Conservation (phyloP, 805 yeast species). For the Ogataea minuta region DNA sequence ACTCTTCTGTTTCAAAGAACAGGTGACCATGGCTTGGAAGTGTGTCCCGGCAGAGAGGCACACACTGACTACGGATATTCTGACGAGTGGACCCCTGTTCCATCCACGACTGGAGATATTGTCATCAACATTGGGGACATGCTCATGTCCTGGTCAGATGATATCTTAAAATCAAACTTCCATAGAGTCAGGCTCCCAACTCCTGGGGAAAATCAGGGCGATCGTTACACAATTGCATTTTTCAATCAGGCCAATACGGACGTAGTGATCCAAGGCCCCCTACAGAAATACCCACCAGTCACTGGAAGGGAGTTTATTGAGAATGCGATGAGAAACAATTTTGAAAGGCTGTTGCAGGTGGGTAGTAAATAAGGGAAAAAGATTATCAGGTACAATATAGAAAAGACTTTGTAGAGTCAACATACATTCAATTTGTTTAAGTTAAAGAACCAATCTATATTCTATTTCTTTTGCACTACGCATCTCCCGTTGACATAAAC, state of each 20-base stretch:
- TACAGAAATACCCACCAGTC: constrained; percentile 27
- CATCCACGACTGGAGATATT: constrained; percentile 34
- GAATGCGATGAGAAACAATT: constrained; percentile 36
- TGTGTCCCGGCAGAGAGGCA: constrained; percentile 38
- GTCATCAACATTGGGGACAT: constrained; percentile 39
- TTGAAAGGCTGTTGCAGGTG: constrained; percentile 15
- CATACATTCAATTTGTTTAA: no score
- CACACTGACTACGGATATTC: constrained; percentile 35
- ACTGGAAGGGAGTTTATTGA: constrained; percentile 35
- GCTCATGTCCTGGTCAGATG: constrained; percentile 41
- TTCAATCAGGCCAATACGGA: constrained; percentile 38
- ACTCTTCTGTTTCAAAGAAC: constrained; percentile 36
- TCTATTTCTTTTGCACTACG: constrained; percentile 45
- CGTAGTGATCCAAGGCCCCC: constrained; percentile 31
- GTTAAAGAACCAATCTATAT: no score
- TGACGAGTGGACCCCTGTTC: constrained; percentile 37
- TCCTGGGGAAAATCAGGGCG: constrained; percentile 29
- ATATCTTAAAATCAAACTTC: constrained; percentile 33
- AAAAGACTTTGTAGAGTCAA: no score
- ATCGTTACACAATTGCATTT: constrained; percentile 35
- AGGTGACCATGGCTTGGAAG: constrained; percentile 38
- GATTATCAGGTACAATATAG: no score
- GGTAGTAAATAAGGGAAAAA: not conserved
- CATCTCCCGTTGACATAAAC: constrained; percentile 79
- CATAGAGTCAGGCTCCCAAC: constrained; percentile 35